Percentiles rank a stretch among this genome's conserved stretches.
These are phyloP conservation scores for Dendrobium catenatum DNA, from an alignment of 106 monocot genomes.

Conservation along the genomic window DNA sequence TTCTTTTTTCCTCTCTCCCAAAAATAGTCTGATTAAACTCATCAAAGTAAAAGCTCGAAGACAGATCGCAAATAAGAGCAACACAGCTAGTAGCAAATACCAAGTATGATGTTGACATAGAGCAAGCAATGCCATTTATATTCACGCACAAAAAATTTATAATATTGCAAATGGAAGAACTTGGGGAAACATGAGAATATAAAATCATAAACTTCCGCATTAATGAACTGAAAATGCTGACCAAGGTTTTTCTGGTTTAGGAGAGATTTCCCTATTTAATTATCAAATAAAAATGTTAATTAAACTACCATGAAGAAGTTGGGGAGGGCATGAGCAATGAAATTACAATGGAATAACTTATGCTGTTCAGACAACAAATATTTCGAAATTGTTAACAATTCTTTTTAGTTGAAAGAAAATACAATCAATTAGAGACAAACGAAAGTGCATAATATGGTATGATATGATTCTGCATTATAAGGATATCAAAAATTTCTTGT, in stretches of 20 bases:
- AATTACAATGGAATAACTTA: not conserved
- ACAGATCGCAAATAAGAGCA: not conserved
- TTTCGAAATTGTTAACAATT: not conserved
- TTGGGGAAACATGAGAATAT: not conserved
- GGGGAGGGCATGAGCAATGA: not conserved
- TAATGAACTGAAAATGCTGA: not conserved
- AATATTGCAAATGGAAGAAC: not conserved
- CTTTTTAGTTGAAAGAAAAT: not conserved
- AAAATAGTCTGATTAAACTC: not conserved
- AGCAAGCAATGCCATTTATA: not conserved
- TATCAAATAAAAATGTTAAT: not conserved
- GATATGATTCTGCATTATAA: constrained; percentile 3
- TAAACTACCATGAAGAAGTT: not conserved
- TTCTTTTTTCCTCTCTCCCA: not conserved
- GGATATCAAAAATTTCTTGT: constrained; percentile 88
- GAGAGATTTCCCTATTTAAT: not conserved
- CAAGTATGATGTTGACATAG: not conserved
- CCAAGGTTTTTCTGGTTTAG: not conserved
- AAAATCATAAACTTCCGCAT: not conserved
- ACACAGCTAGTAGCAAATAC: not conserved
- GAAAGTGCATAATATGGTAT: not conserved
- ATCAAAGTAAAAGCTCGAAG: not conserved
- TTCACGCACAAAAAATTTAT: not conserved
- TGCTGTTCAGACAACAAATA: not conserved
- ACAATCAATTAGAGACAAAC: not conserved